phyloP scores from a whole-genome alignment of 2,329 filamentous ascomycete species.

The Epicoccum nigrum region DNA sequence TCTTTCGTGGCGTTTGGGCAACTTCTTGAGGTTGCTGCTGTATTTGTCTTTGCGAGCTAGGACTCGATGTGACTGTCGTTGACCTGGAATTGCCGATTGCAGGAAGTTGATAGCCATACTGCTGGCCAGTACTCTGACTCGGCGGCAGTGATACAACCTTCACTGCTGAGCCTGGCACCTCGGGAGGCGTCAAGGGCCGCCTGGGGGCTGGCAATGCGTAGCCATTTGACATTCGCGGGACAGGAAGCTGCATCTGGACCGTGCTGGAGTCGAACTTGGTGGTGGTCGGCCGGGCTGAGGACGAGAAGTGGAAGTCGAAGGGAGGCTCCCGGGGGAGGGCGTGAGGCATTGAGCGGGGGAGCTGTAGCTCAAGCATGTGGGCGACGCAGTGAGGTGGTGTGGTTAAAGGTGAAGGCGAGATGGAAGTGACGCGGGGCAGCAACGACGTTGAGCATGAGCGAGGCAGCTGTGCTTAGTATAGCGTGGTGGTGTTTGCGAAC shows the following conservation, averaged over 20 bases:
- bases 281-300: conserved; percentile 24
- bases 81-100: conserved; percentile 45
- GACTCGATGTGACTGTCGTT: conserved; percentile 22
- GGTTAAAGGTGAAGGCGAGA: conserved; percentile 12
- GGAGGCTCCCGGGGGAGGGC: conserved; percentile 44
- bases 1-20: conserved; percentile 36
- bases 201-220: conserved; percentile 32
- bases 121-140: conserved; percentile 34
- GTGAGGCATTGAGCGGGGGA: conserved; percentile 50
- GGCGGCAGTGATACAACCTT: conserved; percentile 40
- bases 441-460: conserved; percentile 22
- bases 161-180: conserved; percentile 40
- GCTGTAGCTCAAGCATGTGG: conserved; percentile 51
- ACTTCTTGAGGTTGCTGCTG: conserved; percentile 30
- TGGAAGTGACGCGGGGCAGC: conserved; percentile 12
- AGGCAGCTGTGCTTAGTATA: conserved; percentile 19
- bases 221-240: conserved; percentile 29
- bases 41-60: conserved; percentile 14
- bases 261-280: conserved; percentile 37
- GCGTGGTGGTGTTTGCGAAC: conserved; percentile 22
- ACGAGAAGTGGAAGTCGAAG: conserved; percentile 41
- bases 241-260: conserved; percentile 44
- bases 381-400: conserved; percentile 24
- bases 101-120: conserved; percentile 44
- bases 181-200: conserved; percentile 43